These are phyloP conservation scores for Capsicum chinense DNA, from an alignment of 257 asterid species.

Conservation along the genomic window DNA sequence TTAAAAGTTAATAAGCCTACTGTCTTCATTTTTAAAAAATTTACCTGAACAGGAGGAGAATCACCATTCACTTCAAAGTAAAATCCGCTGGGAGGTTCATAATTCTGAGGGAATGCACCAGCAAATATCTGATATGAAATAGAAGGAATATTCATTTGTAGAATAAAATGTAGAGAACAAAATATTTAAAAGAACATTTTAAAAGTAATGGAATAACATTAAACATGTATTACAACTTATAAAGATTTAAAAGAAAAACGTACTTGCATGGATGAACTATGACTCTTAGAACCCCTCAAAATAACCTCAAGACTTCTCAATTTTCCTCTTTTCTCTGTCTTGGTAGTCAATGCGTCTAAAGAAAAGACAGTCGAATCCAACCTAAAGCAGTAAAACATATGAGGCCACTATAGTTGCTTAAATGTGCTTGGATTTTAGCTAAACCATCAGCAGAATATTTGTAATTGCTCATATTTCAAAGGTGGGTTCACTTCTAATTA, in stretches of 20 bases:
- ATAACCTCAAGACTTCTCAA: conserved; percentile 86
- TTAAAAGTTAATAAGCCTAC: conserved; percentile 28
- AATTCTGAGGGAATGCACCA: conserved; percentile 90
- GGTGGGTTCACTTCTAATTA: background rate
- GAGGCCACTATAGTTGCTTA: background rate
- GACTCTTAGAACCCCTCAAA: conserved; percentile 87
- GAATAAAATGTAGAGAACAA: background rate
- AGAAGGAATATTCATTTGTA: background rate
- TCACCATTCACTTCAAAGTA: conserved; percentile 80
- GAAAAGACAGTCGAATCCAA: conserved; percentile 92
- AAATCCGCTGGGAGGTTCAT: conserved; percentile 88
- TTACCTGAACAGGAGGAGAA: conserved; percentile 86
- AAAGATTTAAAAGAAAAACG: background rate
- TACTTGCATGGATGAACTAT: conserved; percentile 89
- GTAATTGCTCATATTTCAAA: background rate
- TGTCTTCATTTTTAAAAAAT: background rate
- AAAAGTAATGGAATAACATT: background rate
- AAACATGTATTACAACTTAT: background rate
- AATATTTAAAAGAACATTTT: background rate
- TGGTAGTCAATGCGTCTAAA: conserved; percentile 97
- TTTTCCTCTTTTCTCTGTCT: conserved; percentile 72
- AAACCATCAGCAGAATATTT: background rate
- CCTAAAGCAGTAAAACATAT: conserved; percentile 51
- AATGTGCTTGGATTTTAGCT: background rate
- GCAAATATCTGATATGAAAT: conserved; percentile 71